Evolutionary conservation across 1,284 basidiomycete genomes (phyloP).

Genomic region (Singerocomus inundabilis): DNA sequence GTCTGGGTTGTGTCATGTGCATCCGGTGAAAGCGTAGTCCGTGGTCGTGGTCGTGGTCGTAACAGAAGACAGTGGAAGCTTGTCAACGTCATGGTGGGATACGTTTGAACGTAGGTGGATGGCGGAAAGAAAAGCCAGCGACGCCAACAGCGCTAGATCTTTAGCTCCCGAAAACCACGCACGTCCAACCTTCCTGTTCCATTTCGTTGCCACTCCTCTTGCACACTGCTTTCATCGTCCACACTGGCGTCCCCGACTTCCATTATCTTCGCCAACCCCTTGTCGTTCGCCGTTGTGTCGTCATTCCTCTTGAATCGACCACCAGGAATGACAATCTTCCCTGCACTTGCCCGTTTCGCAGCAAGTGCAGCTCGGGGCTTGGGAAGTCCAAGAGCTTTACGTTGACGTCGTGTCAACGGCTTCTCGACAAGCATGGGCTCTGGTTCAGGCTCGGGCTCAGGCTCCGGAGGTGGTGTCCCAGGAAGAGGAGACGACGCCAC

Average conservation of each 20-base stretch:
- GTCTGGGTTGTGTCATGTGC: slow-evolving; percentile 8
- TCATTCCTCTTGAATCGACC: slow-evolving; percentile 41
- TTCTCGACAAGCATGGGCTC: slow-evolving; percentile 24
- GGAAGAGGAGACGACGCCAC: slow-evolving; percentile 39
- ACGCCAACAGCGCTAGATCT: slow-evolving; percentile 48
- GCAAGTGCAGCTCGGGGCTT: slow-evolving; percentile 41
- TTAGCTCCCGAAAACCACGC: slow-evolving; percentile 76
- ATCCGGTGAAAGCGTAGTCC: slow-evolving; percentile 5
- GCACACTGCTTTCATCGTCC: slow-evolving; percentile 34
- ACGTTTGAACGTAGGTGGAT: background rate
- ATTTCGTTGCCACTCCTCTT: slow-evolving; percentile 66
- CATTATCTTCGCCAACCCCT: slow-evolving; percentile 27
- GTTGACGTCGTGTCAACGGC: slow-evolving; percentile 59
- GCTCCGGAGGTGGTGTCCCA: slow-evolving; percentile 32
- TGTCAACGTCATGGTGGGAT: slow-evolving; percentile 7
- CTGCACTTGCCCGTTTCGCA: slow-evolving; percentile 37
- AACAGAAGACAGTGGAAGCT: slow-evolving; percentile 5
- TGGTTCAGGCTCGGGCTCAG: too few species aligned
- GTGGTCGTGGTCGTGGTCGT: slow-evolving; percentile 9
- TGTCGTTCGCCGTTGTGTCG: slow-evolving; percentile 23
- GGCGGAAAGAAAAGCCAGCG: background rate
- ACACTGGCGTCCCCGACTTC: slow-evolving; percentile 25
- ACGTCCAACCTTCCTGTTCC: slow-evolving; percentile 75
- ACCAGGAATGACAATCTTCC: slow-evolving; percentile 60
- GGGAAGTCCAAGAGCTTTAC: slow-evolving; percentile 65